Conservation (phyloP, 257 asterid genomes). For the Sherardia arvensis region DNA sequence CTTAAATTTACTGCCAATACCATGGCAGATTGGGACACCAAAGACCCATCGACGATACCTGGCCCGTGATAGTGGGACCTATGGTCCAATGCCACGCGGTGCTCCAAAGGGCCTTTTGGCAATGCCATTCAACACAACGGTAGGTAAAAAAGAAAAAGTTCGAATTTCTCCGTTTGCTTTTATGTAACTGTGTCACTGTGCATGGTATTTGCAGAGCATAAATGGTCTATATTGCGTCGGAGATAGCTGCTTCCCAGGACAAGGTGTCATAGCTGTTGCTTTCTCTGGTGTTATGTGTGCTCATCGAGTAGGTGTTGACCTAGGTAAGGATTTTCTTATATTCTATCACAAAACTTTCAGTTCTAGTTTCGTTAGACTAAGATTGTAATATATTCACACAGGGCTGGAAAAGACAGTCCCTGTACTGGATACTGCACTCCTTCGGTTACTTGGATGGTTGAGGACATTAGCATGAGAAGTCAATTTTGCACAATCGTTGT, state of each 20-base stretch:
- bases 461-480: conserved; percentile 62
- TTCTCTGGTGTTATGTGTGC: conserved; percentile 99
- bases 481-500: not conserved
- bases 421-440: conserved; percentile 62
- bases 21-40: conserved; percentile 90
- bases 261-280: conserved; percentile 97
- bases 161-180: conserved; percentile 6
- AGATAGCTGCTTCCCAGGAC: conserved; percentile 99
- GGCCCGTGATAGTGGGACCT: conserved; percentile 97
- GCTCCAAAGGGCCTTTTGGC: conserved; percentile 83
- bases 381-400: conserved; percentile 14
- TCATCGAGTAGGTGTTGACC: conserved; percentile 92
- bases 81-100: conserved; percentile 87
- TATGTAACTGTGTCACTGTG: conserved; percentile 11
- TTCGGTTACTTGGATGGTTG: conserved; percentile 75
- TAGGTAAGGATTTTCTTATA: conserved; percentile 39
- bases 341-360: not conserved
- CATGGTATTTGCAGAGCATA: conserved; percentile 51
- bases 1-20: conserved; percentile 8
- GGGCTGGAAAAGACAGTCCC: conserved; percentile 74
- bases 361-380: conserved; percentile 7
- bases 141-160: conserved; percentile 18
- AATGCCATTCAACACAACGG: conserved; percentile 99
- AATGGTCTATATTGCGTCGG: conserved; percentile 93
- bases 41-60: conserved; percentile 88